Conservation (phyloP, 495 filamentous ascomycete genomes). For the Clohesyomyces aquaticus region DNA sequence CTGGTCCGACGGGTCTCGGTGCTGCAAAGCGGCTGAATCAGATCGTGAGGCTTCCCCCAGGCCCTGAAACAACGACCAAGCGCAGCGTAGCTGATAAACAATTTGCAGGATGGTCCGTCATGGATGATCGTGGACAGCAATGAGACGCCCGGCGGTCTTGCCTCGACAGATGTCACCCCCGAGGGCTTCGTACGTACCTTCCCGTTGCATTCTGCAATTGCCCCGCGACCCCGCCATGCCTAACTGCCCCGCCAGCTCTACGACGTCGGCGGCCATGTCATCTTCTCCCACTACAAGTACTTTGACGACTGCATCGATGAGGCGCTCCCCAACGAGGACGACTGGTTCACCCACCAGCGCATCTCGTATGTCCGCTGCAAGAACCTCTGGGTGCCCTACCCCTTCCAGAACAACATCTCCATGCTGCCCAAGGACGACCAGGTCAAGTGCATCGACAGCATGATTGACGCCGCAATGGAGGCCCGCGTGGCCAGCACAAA, state of each 20-base stretch:
- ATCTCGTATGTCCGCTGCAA: slow-evolving; percentile 99
- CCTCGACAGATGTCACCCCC: slow-evolving; percentile 91
- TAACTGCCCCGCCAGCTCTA: slow-evolving; percentile 68
- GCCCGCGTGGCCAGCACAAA: slow-evolving; percentile 83
- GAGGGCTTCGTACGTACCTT: slow-evolving; percentile 89
- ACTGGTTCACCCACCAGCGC: slow-evolving; percentile 98
- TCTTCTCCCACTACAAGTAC: slow-evolving; percentile 99
- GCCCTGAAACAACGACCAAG: slow-evolving; percentile 9
- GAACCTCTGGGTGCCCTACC: slow-evolving; percentile 94
- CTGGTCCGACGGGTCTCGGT: slow-evolving; percentile 94
- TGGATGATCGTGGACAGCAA: slow-evolving; percentile 96
- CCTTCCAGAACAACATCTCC: slow-evolving; percentile 99
- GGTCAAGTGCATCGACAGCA: slow-evolving; percentile 90
- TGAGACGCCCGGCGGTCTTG: slow-evolving; percentile 92
- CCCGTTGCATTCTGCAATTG: slow-evolving; percentile 1
- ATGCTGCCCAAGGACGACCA: slow-evolving; percentile 98
- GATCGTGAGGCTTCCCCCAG: slow-evolving; percentile 64
- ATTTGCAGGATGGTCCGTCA: slow-evolving; percentile 78
- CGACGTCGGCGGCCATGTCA: slow-evolving; percentile 98
- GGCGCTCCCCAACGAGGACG: slow-evolving; percentile 86
- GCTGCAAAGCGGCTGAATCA: slow-evolving; percentile 97
- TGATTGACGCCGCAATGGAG: slow-evolving; percentile 94
- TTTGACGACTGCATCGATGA: slow-evolving; percentile 99
- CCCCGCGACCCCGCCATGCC: slow-evolving; percentile 6
- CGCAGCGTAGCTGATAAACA: slow-evolving; percentile 11